Conservation (phyloP, 2,329 filamentous ascomycete genomes). For the Seiridium cupressi region DNA sequence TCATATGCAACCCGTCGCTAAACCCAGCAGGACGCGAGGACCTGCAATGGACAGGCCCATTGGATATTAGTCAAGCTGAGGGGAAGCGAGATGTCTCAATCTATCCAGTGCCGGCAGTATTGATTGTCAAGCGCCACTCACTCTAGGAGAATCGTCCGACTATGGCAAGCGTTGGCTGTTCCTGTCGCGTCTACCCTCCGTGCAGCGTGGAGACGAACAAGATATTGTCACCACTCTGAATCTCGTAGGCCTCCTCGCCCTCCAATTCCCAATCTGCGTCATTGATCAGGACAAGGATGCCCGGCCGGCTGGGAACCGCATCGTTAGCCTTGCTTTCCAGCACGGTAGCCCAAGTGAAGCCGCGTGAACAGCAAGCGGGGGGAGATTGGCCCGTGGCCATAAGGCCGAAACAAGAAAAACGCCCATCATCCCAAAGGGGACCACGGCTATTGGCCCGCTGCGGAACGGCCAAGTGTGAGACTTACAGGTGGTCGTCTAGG, state of each 20-base stretch:
- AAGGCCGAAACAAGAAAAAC: conserved; percentile 1
- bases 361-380: neutral
- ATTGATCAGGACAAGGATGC: conserved; percentile 94
- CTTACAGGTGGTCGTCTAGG: conserved; percentile 83
- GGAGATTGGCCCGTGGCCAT: neutral
- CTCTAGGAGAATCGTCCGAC: neutral
- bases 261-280: conserved; percentile 98
- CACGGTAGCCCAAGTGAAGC: neutral
- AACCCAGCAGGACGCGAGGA: neutral
- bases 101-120: conserved; percentile 8
- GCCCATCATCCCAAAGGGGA: neutral
- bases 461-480: conserved; percentile 21
- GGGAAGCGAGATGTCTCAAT: neutral
- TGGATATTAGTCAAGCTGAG: neutral
- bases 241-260: conserved; percentile 85
- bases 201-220: conserved; percentile 96
- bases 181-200: conserved; percentile 63
- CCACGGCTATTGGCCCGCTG: neutral
- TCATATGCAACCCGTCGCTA: conserved; percentile 14
- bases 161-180: neutral
- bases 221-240: conserved; percentile 81
- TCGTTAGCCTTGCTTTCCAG: conserved; percentile 18
- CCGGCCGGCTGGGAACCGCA: conserved; percentile 68
- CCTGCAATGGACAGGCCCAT: neutral
- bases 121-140: neutral